Conservation (phyloP, 306 rosid species). For the Prunus fruticosa region DNA sequence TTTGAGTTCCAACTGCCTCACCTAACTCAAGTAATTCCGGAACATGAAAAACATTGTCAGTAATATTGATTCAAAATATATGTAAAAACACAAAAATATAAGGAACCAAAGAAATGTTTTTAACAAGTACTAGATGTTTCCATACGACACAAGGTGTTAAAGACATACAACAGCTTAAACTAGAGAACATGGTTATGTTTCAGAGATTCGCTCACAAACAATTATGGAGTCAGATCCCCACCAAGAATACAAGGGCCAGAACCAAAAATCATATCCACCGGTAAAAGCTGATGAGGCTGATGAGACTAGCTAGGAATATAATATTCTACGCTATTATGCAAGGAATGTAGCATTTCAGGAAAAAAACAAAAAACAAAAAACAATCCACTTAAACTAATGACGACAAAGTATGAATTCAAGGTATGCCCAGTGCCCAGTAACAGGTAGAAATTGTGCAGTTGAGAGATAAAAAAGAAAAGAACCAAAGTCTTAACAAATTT, state of each 20-base stretch:
- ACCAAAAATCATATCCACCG: neutral
- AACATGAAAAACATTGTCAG: constrained; percentile 14
- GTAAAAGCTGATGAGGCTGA: neutral
- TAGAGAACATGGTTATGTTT: neutral
- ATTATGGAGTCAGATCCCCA: neutral
- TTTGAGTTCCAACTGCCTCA: constrained; percentile 92
- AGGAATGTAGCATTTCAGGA: neutral
- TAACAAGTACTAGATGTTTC: neutral
- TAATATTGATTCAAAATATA: constrained; percentile 7
- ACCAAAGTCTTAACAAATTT: neutral
- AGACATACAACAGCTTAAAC: neutral
- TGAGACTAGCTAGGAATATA: neutral
- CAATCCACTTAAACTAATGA: neutral
- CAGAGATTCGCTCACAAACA: neutral
- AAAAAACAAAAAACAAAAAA: neutral
- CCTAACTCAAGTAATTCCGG: constrained; percentile 97
- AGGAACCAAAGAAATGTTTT: neutral
- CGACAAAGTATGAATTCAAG: neutral
- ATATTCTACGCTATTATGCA: neutral
- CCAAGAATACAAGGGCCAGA: neutral
- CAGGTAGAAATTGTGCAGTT: neutral
- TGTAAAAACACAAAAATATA: neutral
- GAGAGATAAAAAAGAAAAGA: neutral
- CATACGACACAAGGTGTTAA: neutral
- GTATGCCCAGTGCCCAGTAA: neutral